Percentiles rank a stretch among this genome's conserved stretches.
phyloP scores from a whole-genome alignment of 176 grass and related monocot genomes.

The Musa itinerans region DNA sequence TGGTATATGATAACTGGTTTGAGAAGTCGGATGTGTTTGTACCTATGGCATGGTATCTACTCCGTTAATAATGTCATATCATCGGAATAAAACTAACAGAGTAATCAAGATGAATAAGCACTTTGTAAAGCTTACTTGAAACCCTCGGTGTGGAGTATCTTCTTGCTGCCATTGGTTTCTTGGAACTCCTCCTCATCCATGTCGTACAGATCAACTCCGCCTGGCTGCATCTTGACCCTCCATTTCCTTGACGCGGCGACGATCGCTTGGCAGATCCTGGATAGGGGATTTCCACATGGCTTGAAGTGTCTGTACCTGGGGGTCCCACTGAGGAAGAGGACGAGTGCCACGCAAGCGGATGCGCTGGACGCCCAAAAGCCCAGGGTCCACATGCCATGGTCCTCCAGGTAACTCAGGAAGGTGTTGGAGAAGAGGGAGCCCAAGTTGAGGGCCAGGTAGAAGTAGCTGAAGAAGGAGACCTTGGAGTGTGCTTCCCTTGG shows the following conservation, averaged over 20 bases:
- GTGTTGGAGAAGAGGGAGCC: constrained; percentile 21
- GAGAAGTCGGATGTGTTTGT: too few relatives aligned
- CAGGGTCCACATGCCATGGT: constrained; percentile 11
- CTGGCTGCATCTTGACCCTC: neutral
- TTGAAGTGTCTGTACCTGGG: neutral
- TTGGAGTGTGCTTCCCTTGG: neutral
- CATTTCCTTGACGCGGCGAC: constrained; percentile 14
- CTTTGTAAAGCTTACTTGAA: neutral
- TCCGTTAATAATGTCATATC: too few relatives aligned
- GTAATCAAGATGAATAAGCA: too few relatives aligned
- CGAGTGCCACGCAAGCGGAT: neutral
- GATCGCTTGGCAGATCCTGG: neutral
- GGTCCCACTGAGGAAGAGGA: constrained; percentile 1
- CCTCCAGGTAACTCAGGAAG: constrained; percentile 4
- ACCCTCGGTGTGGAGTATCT: constrained; percentile 3
- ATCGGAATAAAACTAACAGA: too few relatives aligned
- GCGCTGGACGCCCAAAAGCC: constrained; percentile 2
- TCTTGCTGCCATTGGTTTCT: neutral
- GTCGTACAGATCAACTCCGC: constrained; percentile 2
- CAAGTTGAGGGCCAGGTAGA: constrained; percentile 14
- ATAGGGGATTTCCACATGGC: constrained; percentile 2
- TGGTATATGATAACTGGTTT: too few relatives aligned
- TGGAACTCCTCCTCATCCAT: neutral
- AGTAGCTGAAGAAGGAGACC: constrained; percentile 7
- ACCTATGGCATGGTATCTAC: too few relatives aligned